Base-by-base conservation (phyloP, 73 alveolate species). In the Uronychia setigera region DNA sequence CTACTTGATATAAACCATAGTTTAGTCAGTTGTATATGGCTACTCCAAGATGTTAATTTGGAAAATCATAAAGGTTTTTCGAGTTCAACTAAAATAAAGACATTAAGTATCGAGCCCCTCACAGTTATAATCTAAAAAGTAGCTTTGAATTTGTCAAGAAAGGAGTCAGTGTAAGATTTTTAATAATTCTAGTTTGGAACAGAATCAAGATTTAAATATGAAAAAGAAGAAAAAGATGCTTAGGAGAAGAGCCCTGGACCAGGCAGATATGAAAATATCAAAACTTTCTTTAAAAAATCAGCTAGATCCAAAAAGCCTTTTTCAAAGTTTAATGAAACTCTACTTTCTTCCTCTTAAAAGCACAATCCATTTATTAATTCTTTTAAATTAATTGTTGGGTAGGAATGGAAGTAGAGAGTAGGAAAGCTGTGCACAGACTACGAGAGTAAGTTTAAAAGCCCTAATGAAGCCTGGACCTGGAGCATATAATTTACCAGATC, bases 191-290 rank as follows among this genome's bases (percentile, higher is more conserved):
- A 46, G 67, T 46, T 46, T 19, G 67, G 67, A 19, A 46, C 67
- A 19, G 67, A 46, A 5, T 46, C 67, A 5, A 46, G 67, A 46
- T 46, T 46, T 46, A 46, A 46, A 19, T 46, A 46, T 19, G 67
- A 46, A 46, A 46, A 46, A 19, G 67, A 46, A 19, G 67, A 46
- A 19, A 11, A 46, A 19, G 67, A 46, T 46, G 67, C 67, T 46
- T 19, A 46, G 19, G 67, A 46, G 67, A 46, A 46, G 67, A 46
- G 67, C 67, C 67, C 67, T 46, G 67, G 67, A 5, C 67, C 67
- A 46, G 67, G n/a, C 67, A 11, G 19, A 19, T 46, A 46, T 46
- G 67, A 5, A 46, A 19, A 5, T 19, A 19, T 46, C 19, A 5
- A 46, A 46, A 19, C 19, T 19, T 46, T 5, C 67, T 46, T 19